Conservation (phyloP, 148 eudicot genomes). For the Salicornia ramosissima region DNA sequence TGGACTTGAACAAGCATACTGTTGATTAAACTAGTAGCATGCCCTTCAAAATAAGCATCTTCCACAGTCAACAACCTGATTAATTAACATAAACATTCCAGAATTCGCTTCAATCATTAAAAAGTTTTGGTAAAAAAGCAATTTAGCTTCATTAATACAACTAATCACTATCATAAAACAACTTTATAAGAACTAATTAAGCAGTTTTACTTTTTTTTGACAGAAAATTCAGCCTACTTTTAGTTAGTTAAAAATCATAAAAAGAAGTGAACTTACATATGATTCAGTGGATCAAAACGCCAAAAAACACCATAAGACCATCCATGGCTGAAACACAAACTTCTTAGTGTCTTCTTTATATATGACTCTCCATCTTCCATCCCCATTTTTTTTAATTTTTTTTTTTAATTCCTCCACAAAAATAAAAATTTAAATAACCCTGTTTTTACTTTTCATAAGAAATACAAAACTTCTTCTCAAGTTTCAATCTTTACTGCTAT, state of each 20-base stretch:
- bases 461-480: not conserved
- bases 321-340: conserved; percentile 54
- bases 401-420: not conserved
- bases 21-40: conserved; percentile 39
- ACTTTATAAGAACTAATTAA: too few relatives aligned
- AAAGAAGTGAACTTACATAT: conserved; percentile 42
- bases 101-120: not conserved
- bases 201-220: not conserved
- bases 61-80: conserved; percentile 62
- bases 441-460: not conserved
- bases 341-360: conserved; percentile 45
- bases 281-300: conserved; percentile 64
- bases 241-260: not conserved
- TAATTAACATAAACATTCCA: not conserved
- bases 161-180: too few relatives aligned
- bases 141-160: too few relatives aligned
- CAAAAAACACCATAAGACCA: conserved; percentile 90
- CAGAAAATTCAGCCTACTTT: not conserved
- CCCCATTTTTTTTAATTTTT: conserved; percentile 21
- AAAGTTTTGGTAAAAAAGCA: too few relatives aligned
- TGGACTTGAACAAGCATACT: conserved; percentile 62
- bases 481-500: conserved; percentile 6
- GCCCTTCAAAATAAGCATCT: conserved; percentile 60
- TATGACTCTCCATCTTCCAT: conserved; percentile 29
- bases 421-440: not conserved